Conservation (phyloP, 805 yeast species). For the Pichia membranifaciens region DNA sequence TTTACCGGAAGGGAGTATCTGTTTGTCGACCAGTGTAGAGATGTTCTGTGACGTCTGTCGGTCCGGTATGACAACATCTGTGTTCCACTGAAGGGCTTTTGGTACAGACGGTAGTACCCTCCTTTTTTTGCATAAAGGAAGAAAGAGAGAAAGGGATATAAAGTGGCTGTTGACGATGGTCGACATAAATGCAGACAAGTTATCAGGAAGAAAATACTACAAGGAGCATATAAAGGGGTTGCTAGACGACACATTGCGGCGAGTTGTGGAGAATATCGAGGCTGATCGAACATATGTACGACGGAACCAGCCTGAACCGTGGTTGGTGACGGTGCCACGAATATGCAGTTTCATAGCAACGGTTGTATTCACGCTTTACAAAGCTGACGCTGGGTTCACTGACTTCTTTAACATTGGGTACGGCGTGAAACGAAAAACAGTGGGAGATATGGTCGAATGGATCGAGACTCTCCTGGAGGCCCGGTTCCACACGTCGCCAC, state of each 20-base stretch:
- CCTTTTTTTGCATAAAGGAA: too few species aligned
- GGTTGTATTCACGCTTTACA: background rate
- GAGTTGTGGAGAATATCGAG: background rate
- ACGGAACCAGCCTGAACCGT: background rate
- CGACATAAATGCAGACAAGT: background rate
- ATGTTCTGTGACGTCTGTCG: too few species aligned
- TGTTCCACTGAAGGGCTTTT: too few species aligned
- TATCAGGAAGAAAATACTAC: background rate
- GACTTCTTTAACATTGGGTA: background rate
- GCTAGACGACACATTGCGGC: background rate
- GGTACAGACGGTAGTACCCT: too few species aligned
- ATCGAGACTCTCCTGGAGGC: background rate
- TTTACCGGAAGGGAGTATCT: too few species aligned
- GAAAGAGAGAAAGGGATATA: background rate
- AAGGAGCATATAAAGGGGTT: background rate
- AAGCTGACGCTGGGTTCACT: background rate
- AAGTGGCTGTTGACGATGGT: background rate
- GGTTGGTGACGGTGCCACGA: background rate
- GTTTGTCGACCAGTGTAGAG: too few species aligned
- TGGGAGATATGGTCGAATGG: conserved; percentile 15
- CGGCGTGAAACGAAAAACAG: conserved; percentile 10
- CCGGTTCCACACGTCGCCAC: conserved; percentile 24
- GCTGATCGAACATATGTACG: background rate
- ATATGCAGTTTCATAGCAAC: background rate
- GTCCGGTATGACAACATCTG: too few species aligned